phyloP scores from a whole-genome alignment of 208 protist species.

The Trypanosoma vivax region DNA sequence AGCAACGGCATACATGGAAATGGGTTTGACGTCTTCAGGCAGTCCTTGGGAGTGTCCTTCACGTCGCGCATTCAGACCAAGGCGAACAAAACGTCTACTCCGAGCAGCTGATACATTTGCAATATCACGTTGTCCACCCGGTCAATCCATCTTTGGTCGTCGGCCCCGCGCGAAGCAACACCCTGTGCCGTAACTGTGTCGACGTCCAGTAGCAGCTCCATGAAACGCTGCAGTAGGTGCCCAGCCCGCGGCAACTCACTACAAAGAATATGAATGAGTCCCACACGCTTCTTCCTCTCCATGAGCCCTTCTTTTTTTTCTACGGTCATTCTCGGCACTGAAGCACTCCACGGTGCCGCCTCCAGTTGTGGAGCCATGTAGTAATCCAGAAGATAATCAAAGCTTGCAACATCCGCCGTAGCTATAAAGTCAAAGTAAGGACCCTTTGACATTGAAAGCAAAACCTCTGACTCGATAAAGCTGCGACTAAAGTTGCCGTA shows the following conservation, averaged over 20 bases:
- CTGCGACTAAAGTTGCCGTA: constrained; percentile 41
- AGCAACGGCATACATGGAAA: neutral
- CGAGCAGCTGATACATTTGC: constrained; percentile 45
- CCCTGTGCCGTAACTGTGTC: constrained; percentile 12
- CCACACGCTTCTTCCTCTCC: neutral
- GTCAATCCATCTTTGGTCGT: constrained; percentile 34
- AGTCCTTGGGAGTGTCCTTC: neutral
- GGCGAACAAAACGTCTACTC: constrained; percentile 50
- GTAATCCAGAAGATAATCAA: constrained; percentile 62
- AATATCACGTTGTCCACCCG: constrained; percentile 40
- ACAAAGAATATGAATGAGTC: constrained; percentile 47
- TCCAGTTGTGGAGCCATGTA: constrained; percentile 24
- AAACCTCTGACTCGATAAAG: constrained; percentile 41
- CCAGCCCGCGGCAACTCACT: constrained; percentile 37
- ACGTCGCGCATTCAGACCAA: constrained; percentile 21
- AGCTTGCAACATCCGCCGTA: constrained; percentile 60
- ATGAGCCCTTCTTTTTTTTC: neutral
- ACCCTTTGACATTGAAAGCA: constrained; percentile 10
- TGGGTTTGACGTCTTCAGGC: no score
- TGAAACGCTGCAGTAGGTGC: constrained; percentile 45
- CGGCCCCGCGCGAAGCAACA: constrained; percentile 10
- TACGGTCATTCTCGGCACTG: neutral
- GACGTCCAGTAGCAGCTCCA: constrained; percentile 41
- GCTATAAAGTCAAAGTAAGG: constrained; percentile 73
- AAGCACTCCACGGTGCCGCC: neutral